Conservation (phyloP, 140 eudicot genomes). For the Erigeron philadelphicus region DNA sequence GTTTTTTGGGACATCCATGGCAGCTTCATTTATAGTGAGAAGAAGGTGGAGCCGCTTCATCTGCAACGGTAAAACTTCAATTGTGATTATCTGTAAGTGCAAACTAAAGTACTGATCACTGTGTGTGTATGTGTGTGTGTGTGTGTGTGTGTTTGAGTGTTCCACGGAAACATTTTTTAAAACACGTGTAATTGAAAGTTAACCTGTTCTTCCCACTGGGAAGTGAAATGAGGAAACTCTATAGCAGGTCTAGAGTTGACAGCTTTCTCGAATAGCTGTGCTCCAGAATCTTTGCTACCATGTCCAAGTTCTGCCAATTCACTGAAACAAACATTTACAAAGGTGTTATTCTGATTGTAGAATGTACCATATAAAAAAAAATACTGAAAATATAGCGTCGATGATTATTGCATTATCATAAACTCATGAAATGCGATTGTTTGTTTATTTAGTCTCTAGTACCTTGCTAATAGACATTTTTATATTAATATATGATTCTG, state of each 20-base stretch:
- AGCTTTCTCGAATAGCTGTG: conserved; percentile 67
- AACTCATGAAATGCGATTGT: neutral
- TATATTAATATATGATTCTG: no score
- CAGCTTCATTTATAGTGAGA: conserved; percentile 92
- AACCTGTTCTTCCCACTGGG: conserved; percentile 99
- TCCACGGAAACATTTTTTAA: conserved; percentile 5
- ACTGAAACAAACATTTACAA: conserved; percentile 34
- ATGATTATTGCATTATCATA: conserved; percentile 5
- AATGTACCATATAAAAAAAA: conserved; percentile 9
- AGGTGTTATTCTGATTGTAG: conserved; percentile 22
- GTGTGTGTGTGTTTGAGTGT: neutral
- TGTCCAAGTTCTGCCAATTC: conserved; percentile 80
- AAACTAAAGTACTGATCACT: conserved; percentile 3
- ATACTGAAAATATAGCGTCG: conserved; percentile 2
- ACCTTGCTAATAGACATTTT: no score
- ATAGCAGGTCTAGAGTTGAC: conserved; percentile 50
- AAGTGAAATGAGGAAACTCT: conserved; percentile 64
- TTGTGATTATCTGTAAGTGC: conserved; percentile 7
- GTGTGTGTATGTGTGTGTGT: conserved; percentile 4
- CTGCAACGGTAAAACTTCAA: conserved; percentile 38
- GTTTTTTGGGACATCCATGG: conserved; percentile 87
- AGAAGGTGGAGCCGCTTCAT: conserved; percentile 87
- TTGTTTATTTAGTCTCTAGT: no score
- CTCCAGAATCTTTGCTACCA: conserved; percentile 79
- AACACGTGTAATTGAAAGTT: conserved; percentile 9